Percentiles rank a stretch among this genome's conserved stretches.
Conservation (phyloP, 768 basidiomycete species). For the Lentinula sp. region DNA sequence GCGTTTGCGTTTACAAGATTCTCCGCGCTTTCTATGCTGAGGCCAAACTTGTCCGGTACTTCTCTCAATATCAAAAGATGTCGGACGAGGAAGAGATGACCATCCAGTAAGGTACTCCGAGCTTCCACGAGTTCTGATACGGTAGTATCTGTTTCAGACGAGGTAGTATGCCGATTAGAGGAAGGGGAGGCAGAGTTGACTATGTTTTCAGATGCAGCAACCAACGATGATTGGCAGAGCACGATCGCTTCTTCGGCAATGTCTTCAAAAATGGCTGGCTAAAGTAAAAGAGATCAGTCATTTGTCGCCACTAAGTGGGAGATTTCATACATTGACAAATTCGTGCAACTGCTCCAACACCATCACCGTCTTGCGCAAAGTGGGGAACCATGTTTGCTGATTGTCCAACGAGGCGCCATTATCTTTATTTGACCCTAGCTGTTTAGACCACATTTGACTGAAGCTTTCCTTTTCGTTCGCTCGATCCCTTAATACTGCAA, state of each 20-base stretch:
- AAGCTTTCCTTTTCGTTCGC: constrained; percentile 64
- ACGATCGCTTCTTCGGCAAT: constrained; percentile 90
- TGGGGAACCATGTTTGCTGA: constrained; percentile 90
- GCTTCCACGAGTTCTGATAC: constrained; percentile 1
- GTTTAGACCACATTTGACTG: constrained; percentile 36
- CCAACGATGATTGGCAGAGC: constrained; percentile 76
- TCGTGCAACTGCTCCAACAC: constrained; percentile 85
- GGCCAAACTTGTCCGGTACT: constrained; percentile 69
- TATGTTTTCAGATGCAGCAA: constrained; percentile 64
- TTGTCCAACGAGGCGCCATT: constrained; percentile 63
- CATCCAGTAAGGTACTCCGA: constrained; percentile 43
- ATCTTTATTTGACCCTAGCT: constrained; percentile 27
- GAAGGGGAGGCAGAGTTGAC: constrained; percentile 21
- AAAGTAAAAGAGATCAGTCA: background rate
- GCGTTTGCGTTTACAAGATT: constrained; percentile 44
- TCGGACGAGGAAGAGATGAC: constrained; percentile 80
- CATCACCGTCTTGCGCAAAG: constrained; percentile 84
- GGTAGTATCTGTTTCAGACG: background rate
- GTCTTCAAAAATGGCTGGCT: constrained; percentile 97
- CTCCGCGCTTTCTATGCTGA: constrained; percentile 44
- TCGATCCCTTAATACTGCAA: constrained; percentile 29
- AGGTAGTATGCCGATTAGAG: background rate
- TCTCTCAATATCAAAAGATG: constrained; percentile 92
- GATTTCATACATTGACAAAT: constrained; percentile 74
- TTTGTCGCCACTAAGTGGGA: background rate